Evolutionary conservation across 2,329 filamentous ascomycete species (phyloP).

Genomic region (Akanthomyces lecanii): DNA sequence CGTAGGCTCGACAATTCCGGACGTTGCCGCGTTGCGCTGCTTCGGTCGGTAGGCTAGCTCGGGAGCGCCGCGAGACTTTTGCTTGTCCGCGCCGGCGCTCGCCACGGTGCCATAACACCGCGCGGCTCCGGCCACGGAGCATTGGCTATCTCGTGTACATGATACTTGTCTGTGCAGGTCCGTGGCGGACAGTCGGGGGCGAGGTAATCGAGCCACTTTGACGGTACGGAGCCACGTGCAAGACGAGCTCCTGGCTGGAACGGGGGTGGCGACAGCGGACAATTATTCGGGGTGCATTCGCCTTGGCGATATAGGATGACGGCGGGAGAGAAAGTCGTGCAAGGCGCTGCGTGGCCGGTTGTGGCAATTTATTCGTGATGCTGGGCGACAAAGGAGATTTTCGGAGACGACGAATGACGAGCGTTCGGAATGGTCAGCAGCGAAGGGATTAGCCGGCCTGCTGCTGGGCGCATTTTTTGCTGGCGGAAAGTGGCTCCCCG

Average conservation of each 20-base stretch:
- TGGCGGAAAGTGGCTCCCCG: background rate
- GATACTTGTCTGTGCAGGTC: constrained; percentile 32
- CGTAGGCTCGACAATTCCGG: constrained; percentile 22
- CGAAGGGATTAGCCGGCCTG: constrained; percentile 1
- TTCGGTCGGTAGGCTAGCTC: constrained; percentile 14
- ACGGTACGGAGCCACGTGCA: constrained; percentile 17
- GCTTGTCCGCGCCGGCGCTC: constrained; percentile 23
- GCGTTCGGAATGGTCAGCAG: constrained; percentile 13
- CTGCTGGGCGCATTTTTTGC: background rate
- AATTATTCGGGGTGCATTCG: background rate
- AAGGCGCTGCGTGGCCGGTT: background rate
- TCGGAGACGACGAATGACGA: constrained; percentile 11
- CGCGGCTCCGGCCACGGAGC: constrained; percentile 33
- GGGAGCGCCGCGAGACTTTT: constrained; percentile 9
- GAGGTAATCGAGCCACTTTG: constrained; percentile 35
- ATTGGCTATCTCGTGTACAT: constrained; percentile 40
- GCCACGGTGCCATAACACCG: constrained; percentile 30
- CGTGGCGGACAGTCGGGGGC: constrained; percentile 42
- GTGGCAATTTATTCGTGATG: background rate
- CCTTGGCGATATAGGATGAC: too few relatives aligned
- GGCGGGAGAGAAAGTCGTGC: background rate
- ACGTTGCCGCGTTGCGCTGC: constrained; percentile 14
- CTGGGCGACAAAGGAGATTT: background rate
- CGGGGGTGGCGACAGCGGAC: background rate
- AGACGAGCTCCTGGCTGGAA: constrained; percentile 11